A percentile compares a stretch with the other conserved stretches of the same genome.
These are phyloP conservation scores for Eucalyptus erythrocorys DNA, from an alignment of 345 rosid species.

Conservation along the genomic window DNA sequence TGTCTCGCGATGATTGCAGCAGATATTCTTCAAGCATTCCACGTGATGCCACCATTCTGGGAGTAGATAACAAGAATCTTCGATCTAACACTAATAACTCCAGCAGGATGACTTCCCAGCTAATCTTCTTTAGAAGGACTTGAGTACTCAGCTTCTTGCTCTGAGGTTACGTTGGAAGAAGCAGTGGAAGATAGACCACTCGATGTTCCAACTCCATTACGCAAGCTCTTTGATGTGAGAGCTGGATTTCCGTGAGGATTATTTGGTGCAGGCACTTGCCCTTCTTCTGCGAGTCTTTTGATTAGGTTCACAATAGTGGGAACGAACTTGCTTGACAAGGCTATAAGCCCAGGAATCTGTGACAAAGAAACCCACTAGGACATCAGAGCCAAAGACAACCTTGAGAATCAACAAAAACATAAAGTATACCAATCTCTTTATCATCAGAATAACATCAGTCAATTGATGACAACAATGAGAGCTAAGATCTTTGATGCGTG, in stretches of 20 bases:
- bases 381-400: background rate
- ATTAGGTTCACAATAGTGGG: conserved; percentile 93
- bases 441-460: background rate
- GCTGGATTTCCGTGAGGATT: conserved; percentile 24
- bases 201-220: conserved; percentile 25
- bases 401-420: background rate
- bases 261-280: conserved; percentile 32
- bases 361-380: background rate
- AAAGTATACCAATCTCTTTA: background rate
- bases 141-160: conserved; percentile 22
- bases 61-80: background rate
- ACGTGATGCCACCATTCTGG: background rate
- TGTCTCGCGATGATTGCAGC: background rate
- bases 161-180: conserved; percentile 30
- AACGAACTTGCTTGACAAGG: conserved; percentile 71
- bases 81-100: background rate
- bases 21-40: background rate
- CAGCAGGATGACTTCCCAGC: background rate
- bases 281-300: conserved; percentile 68
- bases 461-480: background rate
- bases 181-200: conserved; percentile 30
- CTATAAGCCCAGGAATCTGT: conserved; percentile 83
- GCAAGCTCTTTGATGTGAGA: conserved; percentile 14
- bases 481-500: background rate
- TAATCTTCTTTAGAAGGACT: conserved; percentile 47